phyloP scores from a whole-genome alignment of 2,329 filamentous ascomycete genomes.

The Harringtonia lauricola region DNA sequence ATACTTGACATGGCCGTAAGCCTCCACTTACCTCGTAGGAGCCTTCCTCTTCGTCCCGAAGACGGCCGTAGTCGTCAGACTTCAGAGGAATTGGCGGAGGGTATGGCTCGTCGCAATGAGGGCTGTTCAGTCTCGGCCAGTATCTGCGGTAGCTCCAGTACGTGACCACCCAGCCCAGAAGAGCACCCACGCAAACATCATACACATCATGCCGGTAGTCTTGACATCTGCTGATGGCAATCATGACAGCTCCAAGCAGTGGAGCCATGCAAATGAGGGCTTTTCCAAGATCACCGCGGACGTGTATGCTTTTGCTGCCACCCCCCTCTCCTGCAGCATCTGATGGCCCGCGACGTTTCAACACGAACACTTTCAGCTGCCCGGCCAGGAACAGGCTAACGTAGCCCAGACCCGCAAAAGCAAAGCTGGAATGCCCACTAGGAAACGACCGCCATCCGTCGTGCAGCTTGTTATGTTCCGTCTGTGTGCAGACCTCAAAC shows the following conservation, averaged over 20 bases:
- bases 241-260: constrained; percentile 51
- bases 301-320: constrained; percentile 5
- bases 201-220: constrained; percentile 64
- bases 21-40: constrained; percentile 28
- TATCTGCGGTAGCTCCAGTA: constrained; percentile 58
- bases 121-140: constrained; percentile 44
- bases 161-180: constrained; percentile 47
- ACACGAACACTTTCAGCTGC: constrained; percentile 46
- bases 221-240: constrained; percentile 58
- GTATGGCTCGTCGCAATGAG: constrained; percentile 46
- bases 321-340: neutral
- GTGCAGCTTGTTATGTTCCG: constrained; percentile 56
- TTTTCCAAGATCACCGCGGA: constrained; percentile 35
- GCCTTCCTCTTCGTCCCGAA: constrained; percentile 44
- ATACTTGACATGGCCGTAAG: neutral
- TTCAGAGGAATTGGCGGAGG: constrained; percentile 25
- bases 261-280: constrained; percentile 47
- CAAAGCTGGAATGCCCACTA: constrained; percentile 68
- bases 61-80: constrained; percentile 23
- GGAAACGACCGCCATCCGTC: constrained; percentile 82
- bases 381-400: constrained; percentile 59
- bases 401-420: constrained; percentile 70
- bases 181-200: constrained; percentile 51
- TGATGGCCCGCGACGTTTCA: neutral
- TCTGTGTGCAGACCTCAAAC: constrained; percentile 62